A percentile compares a stretch with the other conserved stretches of the same genome.
Evolutionary conservation across 495 filamentous ascomycete species (phyloP).

Genomic region (Tuber borchii): DNA sequence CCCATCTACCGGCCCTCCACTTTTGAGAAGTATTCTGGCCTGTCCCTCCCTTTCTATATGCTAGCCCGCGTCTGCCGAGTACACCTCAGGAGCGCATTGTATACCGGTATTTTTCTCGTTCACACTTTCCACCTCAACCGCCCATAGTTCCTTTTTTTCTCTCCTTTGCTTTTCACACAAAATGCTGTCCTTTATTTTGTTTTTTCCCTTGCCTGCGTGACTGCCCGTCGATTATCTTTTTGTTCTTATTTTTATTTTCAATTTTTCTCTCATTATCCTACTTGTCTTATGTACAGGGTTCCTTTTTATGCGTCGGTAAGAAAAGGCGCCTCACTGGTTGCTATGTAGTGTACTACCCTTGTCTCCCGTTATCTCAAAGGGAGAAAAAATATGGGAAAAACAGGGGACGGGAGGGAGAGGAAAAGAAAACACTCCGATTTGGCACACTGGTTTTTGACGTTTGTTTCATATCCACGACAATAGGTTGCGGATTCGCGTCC

Average conservation of each 20-base stretch:
- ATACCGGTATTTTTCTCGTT: slow-evolving; percentile 9
- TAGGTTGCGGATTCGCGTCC: slow-evolving; percentile 79
- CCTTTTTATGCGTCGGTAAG: slow-evolving; percentile 23
- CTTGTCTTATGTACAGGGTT: not conserved
- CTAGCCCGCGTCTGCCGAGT: not conserved
- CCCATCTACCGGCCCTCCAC: slow-evolving; percentile 29
- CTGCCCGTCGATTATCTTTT: slow-evolving; percentile 4
- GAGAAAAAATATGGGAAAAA: slow-evolving; percentile 1
- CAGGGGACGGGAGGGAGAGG: slow-evolving; percentile 1
- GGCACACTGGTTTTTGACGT: slow-evolving; percentile 27
- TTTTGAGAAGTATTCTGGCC: slow-evolving; percentile 26
- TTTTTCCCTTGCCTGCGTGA: slow-evolving; percentile 3
- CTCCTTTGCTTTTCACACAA: slow-evolving; percentile 6
- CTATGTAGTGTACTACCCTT: slow-evolving; percentile 25
- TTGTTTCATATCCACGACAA: slow-evolving; percentile 27
- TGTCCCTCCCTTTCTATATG: slow-evolving; percentile 11
- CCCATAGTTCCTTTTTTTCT: slow-evolving; percentile 26
- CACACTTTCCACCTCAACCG: slow-evolving; percentile 26
- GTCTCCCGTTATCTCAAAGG: slow-evolving; percentile 16
- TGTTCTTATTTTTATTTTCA: not conserved
- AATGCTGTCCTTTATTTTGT: slow-evolving; percentile 18
- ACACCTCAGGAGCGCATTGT: not conserved
- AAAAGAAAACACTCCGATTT: slow-evolving; percentile 25
- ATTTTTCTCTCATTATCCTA: not conserved
- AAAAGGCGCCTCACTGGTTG: not conserved